Evolutionary conservation across 352 stramenopile species (phyloP).

Genomic region (Phytophthora idaei): DNA sequence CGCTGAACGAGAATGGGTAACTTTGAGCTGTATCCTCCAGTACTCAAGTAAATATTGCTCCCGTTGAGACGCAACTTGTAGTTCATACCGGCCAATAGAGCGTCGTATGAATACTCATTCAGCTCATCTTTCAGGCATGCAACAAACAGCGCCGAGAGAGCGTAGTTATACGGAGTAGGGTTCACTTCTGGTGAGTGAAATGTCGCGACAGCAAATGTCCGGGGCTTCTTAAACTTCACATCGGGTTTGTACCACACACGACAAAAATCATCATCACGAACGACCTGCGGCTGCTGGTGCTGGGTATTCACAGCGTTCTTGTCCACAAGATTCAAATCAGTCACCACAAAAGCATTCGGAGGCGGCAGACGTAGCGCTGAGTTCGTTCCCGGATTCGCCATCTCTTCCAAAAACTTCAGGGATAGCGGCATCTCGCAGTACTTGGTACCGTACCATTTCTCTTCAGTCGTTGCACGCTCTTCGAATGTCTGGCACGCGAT

Average conservation of each 20-base stretch:
- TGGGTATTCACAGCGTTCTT: constrained; percentile 17
- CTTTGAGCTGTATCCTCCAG: constrained; percentile 55
- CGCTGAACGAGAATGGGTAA: constrained; percentile 44
- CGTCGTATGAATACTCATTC: constrained; percentile 78
- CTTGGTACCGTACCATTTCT: constrained; percentile 55
- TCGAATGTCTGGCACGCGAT: constrained; percentile 43
- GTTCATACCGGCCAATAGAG: constrained; percentile 63
- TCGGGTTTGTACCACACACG: constrained; percentile 85
- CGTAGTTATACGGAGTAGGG: constrained; percentile 54
- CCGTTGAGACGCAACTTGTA: constrained; percentile 53
- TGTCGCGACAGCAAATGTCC: constrained; percentile 72
- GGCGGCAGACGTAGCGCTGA: constrained; percentile 43
- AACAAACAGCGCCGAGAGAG: constrained; percentile 71
- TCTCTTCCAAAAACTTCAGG: constrained; percentile 30
- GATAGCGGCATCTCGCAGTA: constrained; percentile 41
- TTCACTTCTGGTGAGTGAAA: constrained; percentile 68
- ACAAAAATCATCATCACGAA: constrained; percentile 44
- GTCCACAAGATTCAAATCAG: constrained; percentile 27
- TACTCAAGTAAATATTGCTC: constrained; percentile 49
- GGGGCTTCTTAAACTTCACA: constrained; percentile 86
- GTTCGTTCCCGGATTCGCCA: constrained; percentile 35
- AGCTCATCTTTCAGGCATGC: constrained; percentile 75
- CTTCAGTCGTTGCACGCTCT: constrained; percentile 31
- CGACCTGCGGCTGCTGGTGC: constrained; percentile 33
- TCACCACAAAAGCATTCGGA: constrained; percentile 42